These are phyloP conservation scores for Amphichorda felina DNA, from an alignment of 2,329 filamentous ascomycete genomes.

Conservation along the genomic window DNA sequence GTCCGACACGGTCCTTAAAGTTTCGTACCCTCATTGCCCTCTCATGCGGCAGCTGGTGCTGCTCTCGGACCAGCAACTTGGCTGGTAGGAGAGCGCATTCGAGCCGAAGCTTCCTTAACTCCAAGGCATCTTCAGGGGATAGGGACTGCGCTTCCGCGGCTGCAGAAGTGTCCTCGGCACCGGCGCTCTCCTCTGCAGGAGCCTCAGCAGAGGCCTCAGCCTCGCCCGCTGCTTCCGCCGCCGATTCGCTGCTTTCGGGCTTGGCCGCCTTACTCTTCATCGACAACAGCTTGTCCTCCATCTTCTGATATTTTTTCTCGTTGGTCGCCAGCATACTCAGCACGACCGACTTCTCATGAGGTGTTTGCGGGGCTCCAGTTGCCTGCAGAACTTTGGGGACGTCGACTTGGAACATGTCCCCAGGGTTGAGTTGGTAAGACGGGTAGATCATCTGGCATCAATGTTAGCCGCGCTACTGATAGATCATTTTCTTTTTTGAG, in stretches of 20 bases:
- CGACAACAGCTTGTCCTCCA: constrained; percentile 1
- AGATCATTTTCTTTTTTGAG: background rate
- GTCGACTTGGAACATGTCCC: constrained; percentile 96
- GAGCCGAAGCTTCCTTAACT: background rate
- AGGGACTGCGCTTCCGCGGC: background rate
- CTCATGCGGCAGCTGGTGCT: background rate
- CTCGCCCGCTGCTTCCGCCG: background rate
- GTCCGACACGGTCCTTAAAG: constrained; percentile 1
- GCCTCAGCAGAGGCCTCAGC: background rate
- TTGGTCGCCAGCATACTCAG: constrained; percentile 27
- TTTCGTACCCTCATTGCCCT: background rate
- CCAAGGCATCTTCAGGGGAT: background rate
- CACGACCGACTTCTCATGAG: constrained; percentile 7
- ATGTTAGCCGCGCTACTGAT: background rate
- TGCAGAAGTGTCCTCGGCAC: constrained; percentile 11
- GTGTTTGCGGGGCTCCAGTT: constrained; percentile 60
- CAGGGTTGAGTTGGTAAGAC: constrained; percentile 88
- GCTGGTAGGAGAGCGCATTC: constrained; percentile 2
- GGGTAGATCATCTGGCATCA: constrained; percentile 69
- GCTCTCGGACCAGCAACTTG: constrained; percentile 3
- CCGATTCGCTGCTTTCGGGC: too few relatives aligned
- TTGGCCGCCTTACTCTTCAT: background rate
- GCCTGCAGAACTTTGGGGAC: constrained; percentile 79
- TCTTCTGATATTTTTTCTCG: constrained; percentile 13
- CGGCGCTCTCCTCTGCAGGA: background rate